phyloP scores from a whole-genome alignment of 495 filamentous ascomycete species.

The Aspergillus affinis region DNA sequence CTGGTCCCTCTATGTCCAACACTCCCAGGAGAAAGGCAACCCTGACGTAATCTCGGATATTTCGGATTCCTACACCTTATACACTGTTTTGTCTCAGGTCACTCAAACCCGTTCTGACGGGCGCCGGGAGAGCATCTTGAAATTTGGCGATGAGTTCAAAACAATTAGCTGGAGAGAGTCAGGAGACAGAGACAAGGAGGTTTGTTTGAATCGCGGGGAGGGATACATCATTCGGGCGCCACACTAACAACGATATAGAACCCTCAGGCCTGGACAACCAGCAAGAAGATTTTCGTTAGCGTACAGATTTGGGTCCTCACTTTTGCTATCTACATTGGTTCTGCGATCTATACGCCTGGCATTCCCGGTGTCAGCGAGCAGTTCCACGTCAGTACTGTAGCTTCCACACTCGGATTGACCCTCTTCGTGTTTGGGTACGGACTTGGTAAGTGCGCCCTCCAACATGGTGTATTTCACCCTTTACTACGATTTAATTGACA shows the following conservation, averaged over 20 bases:
- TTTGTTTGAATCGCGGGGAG: neutral
- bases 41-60: too few species aligned
- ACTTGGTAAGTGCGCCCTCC: too few species aligned
- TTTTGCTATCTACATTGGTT: constrained; percentile 34
- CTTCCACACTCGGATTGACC: constrained; percentile 49
- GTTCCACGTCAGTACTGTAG: constrained; percentile 48
- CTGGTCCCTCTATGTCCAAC: constrained; percentile 35
- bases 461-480: constrained; percentile 1
- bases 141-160: constrained; percentile 6
- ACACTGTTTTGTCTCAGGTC: constrained; percentile 24
- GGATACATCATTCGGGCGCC: too few species aligned
- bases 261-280: constrained; percentile 50
- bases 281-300: constrained; percentile 21
- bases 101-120: too few species aligned
- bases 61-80: constrained; percentile 18
- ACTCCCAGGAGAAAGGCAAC: constrained; percentile 20
- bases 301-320: constrained; percentile 29
- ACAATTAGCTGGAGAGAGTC: constrained; percentile 24
- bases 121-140: constrained; percentile 8
- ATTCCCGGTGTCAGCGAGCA: constrained; percentile 28
- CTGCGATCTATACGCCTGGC: constrained; percentile 31
- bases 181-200: constrained; percentile 34
- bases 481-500: too few species aligned
- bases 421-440: constrained; percentile 50
- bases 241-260: constrained; percentile 36